Percentiles rank a stretch among this genome's conserved stretches.
These are phyloP conservation scores for Gonapodya prolifera DNA, from an alignment of 192 early-diverging fungal species.

Conservation along the genomic window DNA sequence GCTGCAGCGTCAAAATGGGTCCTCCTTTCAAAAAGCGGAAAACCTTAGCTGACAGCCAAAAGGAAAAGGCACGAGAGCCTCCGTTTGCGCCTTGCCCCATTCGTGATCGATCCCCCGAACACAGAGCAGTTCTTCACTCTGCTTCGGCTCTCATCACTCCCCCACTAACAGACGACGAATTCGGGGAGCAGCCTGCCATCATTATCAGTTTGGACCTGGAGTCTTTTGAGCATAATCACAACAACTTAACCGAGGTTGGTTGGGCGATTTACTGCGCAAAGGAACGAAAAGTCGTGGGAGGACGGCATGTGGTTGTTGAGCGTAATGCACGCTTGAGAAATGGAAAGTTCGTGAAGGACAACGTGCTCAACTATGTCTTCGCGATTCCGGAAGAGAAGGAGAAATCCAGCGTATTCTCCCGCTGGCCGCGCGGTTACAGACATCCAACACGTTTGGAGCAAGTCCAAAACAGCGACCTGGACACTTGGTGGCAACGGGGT, in stretches of 20 bases:
- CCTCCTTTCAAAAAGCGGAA: too few relatives aligned
- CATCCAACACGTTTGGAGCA: not conserved
- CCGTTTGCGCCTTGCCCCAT: not conserved
- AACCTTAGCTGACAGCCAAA: too few relatives aligned
- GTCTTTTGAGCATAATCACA: not conserved
- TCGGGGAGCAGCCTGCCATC: not conserved
- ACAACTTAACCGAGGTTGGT: not conserved
- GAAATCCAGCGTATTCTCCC: not conserved
- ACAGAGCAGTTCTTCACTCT: not conserved
- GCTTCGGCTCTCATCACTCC: not conserved
- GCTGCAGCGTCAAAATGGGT: too few relatives aligned
- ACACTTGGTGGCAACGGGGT: not conserved
- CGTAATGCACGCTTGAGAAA: not conserved
- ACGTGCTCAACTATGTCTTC: not conserved
- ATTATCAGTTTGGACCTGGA: not conserved
- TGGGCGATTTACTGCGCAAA: not conserved
- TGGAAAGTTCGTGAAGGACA: not conserved
- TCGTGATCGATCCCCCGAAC: not conserved
- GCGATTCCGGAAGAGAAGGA: not conserved
- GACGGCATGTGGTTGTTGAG: not conserved
- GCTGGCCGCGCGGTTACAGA: not conserved
- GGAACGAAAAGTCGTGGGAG: not conserved
- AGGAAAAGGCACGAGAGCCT: not conserved
- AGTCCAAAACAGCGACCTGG: not conserved
- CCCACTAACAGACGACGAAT: not conserved